These are phyloP conservation scores for Hymenoscyphus occultus DNA, from an alignment of 2,329 filamentous ascomycete genomes.

Conservation along the genomic window DNA sequence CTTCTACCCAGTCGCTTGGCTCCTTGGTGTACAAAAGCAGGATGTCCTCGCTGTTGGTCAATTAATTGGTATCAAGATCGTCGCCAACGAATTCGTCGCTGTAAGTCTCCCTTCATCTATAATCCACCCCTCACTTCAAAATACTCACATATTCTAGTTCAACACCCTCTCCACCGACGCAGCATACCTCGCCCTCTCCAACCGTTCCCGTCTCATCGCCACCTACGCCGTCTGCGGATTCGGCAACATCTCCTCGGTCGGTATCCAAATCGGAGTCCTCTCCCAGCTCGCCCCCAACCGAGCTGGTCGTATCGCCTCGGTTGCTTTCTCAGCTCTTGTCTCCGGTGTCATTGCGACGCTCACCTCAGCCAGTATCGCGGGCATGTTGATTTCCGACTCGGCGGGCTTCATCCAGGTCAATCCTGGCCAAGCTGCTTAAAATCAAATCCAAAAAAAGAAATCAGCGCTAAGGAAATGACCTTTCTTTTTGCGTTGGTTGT, in stretches of 20 bases:
- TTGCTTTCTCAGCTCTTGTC: conserved; percentile 74
- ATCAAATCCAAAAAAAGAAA: no score
- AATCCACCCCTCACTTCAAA: background rate
- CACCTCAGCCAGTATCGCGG: conserved; percentile 74
- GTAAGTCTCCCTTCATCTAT: conserved; percentile 15
- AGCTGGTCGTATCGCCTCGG: conserved; percentile 68
- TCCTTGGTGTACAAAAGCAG: conserved; percentile 72
- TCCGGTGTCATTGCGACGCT: conserved; percentile 77
- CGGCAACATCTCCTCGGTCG: conserved; percentile 83
- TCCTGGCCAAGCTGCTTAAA: background rate
- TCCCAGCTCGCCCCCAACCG: conserved; percentile 75
- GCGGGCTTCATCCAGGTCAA: background rate
- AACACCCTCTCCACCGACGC: conserved; percentile 49
- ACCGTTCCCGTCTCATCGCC: conserved; percentile 74
- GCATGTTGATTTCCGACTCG: conserved; percentile 58
- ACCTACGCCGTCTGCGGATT: conserved; percentile 83
- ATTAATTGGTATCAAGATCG: conserved; percentile 81
- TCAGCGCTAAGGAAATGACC: no score
- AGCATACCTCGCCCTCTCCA: conserved; percentile 56
- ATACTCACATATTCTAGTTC: conserved; percentile 20
- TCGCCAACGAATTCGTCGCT: conserved; percentile 51
- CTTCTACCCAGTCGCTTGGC: conserved; percentile 73
- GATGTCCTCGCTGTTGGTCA: conserved; percentile 69
- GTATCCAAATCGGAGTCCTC: conserved; percentile 86
- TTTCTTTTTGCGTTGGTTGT: no score